Conservation (phyloP, 805 yeast species). For the Millerago galiae region DNA sequence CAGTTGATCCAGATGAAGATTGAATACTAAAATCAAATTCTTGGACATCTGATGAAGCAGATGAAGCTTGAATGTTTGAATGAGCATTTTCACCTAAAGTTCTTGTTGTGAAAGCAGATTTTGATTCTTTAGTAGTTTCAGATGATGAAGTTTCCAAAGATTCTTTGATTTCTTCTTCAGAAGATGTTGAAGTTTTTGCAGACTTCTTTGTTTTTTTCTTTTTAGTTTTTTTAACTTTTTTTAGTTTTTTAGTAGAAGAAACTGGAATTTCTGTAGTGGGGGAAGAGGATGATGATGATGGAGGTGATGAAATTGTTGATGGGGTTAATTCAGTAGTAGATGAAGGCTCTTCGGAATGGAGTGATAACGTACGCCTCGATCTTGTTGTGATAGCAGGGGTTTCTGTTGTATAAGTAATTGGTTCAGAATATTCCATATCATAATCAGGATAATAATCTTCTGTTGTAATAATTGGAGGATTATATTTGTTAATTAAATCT, state of each 20-base stretch:
- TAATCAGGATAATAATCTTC: not conserved
- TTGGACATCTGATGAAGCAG: too few species aligned
- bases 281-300: too few species aligned
- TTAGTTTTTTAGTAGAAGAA: not conserved
- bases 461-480: not conserved
- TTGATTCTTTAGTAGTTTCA: not conserved
- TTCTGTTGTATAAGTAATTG: not conserved
- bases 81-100: not conserved
- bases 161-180: not conserved
- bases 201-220: conserved; percentile 8
- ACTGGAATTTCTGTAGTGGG: not conserved
- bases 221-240: conserved; percentile 8
- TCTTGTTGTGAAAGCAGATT: too few species aligned
- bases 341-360: too few species aligned
- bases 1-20: not conserved
- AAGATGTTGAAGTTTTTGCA: not conserved
- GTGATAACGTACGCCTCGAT: not conserved
- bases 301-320: too few species aligned
- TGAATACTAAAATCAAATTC: too few species aligned
- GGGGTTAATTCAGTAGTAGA: too few species aligned
- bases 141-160: not conserved
- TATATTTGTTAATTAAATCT: not conserved
- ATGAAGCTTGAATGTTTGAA: not conserved
- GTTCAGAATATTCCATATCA: not conserved
- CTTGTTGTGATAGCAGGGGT: not conserved